phyloP scores from a whole-genome alignment of 306 rosid species.

The Mimosa bimucronata region DNA sequence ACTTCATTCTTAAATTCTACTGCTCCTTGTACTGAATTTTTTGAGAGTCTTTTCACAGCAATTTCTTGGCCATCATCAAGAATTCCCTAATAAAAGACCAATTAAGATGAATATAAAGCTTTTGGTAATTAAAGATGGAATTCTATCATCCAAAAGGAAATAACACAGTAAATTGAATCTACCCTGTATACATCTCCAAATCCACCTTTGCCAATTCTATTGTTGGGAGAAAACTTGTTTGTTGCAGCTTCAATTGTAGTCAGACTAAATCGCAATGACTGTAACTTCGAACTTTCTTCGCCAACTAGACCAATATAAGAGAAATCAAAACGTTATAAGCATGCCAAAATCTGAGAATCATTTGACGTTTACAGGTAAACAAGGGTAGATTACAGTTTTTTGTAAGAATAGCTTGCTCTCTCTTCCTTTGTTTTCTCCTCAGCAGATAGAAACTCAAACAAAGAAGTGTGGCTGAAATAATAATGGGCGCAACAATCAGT shows the following conservation, averaged over 20 bases:
- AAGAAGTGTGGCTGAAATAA: neutral
- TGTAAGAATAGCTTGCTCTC: neutral
- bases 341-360: neutral
- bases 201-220: neutral
- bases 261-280: neutral
- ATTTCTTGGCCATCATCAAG: constrained; percentile 21
- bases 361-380: neutral
- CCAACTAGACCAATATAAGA: neutral
- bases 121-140: too few species aligned
- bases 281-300: neutral
- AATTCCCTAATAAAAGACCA: constrained; percentile 32
- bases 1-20: constrained; percentile 39
- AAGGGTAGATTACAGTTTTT: neutral
- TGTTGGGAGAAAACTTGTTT: neutral
- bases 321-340: neutral
- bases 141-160: neutral
- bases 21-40: constrained; percentile 33
- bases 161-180: neutral
- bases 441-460: neutral
- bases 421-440: neutral
- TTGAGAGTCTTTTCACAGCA: constrained; percentile 38
- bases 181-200: constrained; percentile 11
- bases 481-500: neutral
- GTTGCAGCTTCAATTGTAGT: constrained; percentile 3
- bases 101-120: too few species aligned